Conservation (phyloP, 2,329 filamentous ascomycete species). For the Zalaria obscura region DNA sequence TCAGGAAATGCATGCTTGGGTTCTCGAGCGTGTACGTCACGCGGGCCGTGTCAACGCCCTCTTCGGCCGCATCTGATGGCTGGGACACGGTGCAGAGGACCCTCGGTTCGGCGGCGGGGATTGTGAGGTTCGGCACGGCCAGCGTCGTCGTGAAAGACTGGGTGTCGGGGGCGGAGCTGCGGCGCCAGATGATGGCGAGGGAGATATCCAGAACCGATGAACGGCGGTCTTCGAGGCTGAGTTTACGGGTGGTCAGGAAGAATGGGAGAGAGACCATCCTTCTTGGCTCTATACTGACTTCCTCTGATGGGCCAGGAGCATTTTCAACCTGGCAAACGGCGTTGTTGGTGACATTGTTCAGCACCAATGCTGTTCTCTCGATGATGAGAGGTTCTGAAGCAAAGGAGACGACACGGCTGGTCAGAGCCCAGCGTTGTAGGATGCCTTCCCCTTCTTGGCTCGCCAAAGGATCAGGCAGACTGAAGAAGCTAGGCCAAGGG, state of each 20-base stretch:
- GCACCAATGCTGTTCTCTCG: constrained; percentile 49
- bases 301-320: background rate
- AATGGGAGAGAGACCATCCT: constrained; percentile 51
- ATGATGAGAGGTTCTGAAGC: constrained; percentile 48
- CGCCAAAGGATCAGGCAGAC: constrained; percentile 25
- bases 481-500: constrained; percentile 80
- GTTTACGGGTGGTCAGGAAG: constrained; percentile 59
- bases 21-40: constrained; percentile 66
- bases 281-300: background rate
- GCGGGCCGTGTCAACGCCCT: background rate
- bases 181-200: constrained; percentile 65
- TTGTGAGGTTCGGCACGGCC: constrained; percentile 62
- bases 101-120: constrained; percentile 74
- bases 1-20: constrained; percentile 84
- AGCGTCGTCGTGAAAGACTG: constrained; percentile 46
- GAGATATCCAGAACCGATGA: constrained; percentile 60
- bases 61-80: constrained; percentile 7
- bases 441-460: constrained; percentile 43
- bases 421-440: constrained; percentile 66
- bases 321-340: constrained; percentile 36
- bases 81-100: constrained; percentile 45
- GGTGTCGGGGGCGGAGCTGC: constrained; percentile 26
- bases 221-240: constrained; percentile 67
- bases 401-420: constrained; percentile 60
- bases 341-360: constrained; percentile 47